Conservation (phyloP, 805 yeast genomes). For the Candida hispaniensis region DNA sequence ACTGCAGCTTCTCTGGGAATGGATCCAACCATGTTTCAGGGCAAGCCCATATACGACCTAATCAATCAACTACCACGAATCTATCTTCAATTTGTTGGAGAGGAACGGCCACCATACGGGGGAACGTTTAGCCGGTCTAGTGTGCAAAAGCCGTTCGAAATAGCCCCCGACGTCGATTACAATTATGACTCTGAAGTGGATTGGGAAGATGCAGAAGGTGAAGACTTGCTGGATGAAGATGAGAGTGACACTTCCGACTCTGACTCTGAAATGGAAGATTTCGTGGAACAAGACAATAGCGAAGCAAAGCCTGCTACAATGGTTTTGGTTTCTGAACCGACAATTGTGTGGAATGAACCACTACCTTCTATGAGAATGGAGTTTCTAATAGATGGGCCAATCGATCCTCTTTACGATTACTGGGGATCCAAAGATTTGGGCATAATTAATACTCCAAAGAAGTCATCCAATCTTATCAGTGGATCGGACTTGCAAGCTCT, state of each 20-base stretch:
- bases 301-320: too few relatives aligned
- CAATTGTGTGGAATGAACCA: too few relatives aligned
- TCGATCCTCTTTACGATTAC: too few relatives aligned
- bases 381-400: too few relatives aligned
- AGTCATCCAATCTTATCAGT: too few relatives aligned
- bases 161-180: slow-evolving; percentile 9
- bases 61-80: slow-evolving; percentile 3
- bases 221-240: slow-evolving; percentile 9
- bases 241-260: slow-evolving; percentile 6
- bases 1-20: slow-evolving; percentile 12
- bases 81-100: slow-evolving; percentile 7
- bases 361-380: too few relatives aligned
- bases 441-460: too few relatives aligned
- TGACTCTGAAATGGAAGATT: slow-evolving; percentile 14
- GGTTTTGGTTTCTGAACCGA: too few relatives aligned
- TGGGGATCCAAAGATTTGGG: too few relatives aligned
- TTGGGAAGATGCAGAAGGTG: slow-evolving; percentile 15
- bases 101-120: slow-evolving; percentile 7
- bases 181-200: slow-evolving; percentile 14
- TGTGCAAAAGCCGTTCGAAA: slow-evolving; percentile 4
- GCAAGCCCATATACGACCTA: slow-evolving; percentile 1
- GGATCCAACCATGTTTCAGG: slow-evolving; percentile 2
- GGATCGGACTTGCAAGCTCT: too few relatives aligned
- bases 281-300: too few relatives aligned
- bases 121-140: slow-evolving; percentile 2